These are phyloP conservation scores for Pleochaeta shiraiana DNA, from an alignment of 2,329 filamentous ascomycete genomes.

Conservation along the genomic window DNA sequence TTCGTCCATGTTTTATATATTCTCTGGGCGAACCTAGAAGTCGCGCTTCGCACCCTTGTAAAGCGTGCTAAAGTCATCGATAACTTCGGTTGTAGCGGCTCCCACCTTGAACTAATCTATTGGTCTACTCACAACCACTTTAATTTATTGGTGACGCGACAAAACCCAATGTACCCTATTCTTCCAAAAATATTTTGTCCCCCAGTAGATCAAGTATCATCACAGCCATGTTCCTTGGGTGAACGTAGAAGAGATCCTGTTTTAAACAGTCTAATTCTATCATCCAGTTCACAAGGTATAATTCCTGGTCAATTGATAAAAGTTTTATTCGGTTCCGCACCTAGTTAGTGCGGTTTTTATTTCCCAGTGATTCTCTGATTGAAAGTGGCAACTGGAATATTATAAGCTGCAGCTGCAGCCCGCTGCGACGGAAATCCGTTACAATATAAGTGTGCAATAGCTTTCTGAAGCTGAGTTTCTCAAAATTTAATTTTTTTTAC, in stretches of 20 bases:
- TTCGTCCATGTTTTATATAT: slow-evolving; percentile 4
- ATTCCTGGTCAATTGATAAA: neutral
- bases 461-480: too few species aligned
- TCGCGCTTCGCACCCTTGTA: neutral
- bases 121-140: neutral
- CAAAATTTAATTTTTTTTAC: too few species aligned
- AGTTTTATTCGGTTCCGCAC: neutral
- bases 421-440: too few species aligned
- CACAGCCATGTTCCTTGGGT: neutral
- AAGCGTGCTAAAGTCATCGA: neutral
- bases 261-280: neutral
- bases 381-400: neutral
- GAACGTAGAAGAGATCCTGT: neutral
- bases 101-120: neutral
- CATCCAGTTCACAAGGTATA: neutral
- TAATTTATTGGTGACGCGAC: neutral
- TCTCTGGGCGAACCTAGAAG: neutral
- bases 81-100: neutral
- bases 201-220: neutral
- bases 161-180: neutral
- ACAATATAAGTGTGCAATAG: too few species aligned
- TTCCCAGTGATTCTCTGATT: neutral
- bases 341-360: neutral
- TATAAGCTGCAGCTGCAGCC: neutral
- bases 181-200: neutral